Percentiles rank a stretch among this genome's conserved stretches.
phyloP scores from a whole-genome alignment of 2,329 filamentous ascomycete species.

The Alternaria conjuncta region DNA sequence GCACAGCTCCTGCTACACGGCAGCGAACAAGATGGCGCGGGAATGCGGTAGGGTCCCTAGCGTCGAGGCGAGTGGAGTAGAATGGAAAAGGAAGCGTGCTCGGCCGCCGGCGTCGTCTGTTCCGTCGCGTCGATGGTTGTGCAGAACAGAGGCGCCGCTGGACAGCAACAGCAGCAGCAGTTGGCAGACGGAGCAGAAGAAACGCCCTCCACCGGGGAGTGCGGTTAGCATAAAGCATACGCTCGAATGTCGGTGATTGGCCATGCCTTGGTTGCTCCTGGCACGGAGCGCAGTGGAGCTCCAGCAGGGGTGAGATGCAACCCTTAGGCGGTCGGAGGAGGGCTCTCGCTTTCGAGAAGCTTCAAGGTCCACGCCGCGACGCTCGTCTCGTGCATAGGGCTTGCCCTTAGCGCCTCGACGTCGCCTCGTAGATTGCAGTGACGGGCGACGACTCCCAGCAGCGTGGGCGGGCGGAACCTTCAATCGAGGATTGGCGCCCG shows the following conservation, averaged over 20 bases:
- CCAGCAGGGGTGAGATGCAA: slow-evolving; percentile 32
- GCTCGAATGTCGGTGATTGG: slow-evolving; percentile 37
- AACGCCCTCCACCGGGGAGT: slow-evolving; percentile 29
- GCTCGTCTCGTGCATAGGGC: slow-evolving; percentile 15
- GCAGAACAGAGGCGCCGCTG: slow-evolving; percentile 15
- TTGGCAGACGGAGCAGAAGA: slow-evolving; percentile 28
- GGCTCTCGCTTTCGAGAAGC: slow-evolving; percentile 10
- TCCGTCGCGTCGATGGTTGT: not conserved
- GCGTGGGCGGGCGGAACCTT: slow-evolving; percentile 23
- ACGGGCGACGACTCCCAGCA: slow-evolving; percentile 18
- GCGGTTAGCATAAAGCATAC: slow-evolving; percentile 41
- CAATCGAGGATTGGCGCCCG: slow-evolving; percentile 23
- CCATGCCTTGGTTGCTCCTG: slow-evolving; percentile 14
- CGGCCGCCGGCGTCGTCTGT: not conserved
- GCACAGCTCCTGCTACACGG: slow-evolving; percentile 39
- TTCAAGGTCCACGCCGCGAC: slow-evolving; percentile 7
- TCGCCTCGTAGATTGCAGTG: not conserved
- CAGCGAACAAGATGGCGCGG: slow-evolving; percentile 26
- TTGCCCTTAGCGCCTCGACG: slow-evolving; percentile 2
- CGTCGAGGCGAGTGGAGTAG: slow-evolving; percentile 24
- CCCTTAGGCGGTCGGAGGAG: slow-evolving; percentile 29
- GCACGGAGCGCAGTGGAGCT: slow-evolving; percentile 34
- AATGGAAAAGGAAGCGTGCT: slow-evolving; percentile 1
- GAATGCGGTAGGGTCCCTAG: slow-evolving; percentile 23
- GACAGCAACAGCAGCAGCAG: slow-evolving; percentile 15